A percentile compares a stretch with the other conserved stretches of the same genome.
Conservation (phyloP, 768 basidiomycete species). For the Termitomyces eurrhizus region DNA sequence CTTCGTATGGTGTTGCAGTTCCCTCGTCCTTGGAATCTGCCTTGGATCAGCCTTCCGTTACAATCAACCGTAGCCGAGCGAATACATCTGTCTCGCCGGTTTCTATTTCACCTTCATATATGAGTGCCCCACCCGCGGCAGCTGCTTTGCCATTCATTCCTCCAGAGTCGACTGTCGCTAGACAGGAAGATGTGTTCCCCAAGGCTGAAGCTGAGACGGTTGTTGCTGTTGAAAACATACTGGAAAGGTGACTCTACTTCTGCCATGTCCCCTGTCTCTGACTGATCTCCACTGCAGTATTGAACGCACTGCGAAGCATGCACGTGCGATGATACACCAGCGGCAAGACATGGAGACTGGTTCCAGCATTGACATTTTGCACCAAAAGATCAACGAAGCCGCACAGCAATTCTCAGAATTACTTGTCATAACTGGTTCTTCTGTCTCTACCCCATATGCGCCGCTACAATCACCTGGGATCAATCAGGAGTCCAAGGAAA, state of each 20-base stretch:
- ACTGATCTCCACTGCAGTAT: slow-evolving; percentile 40
- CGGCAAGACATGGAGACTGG: slow-evolving; percentile 44
- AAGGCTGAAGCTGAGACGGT: slow-evolving; percentile 28
- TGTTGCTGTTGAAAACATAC: slow-evolving; percentile 43
- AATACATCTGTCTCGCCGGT: slow-evolving; percentile 30
- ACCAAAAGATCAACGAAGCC: slow-evolving; percentile 48
- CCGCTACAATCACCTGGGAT: slow-evolving; percentile 17
- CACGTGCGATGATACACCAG: slow-evolving; percentile 44
- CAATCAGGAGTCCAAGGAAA: slow-evolving; percentile 13
- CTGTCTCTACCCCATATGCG: slow-evolving; percentile 12
- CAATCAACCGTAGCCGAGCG: slow-evolving; percentile 32
- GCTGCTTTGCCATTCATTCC: slow-evolving; percentile 17
- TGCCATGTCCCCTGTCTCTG: slow-evolving; percentile 2
- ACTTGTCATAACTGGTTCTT: slow-evolving; percentile 26
- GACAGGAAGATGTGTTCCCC: slow-evolving; percentile 21
- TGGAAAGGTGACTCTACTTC: slow-evolving; percentile 46
- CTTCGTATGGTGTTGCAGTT: slow-evolving; percentile 34
- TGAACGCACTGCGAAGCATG: slow-evolving; percentile 56
- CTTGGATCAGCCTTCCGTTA: slow-evolving; percentile 33
- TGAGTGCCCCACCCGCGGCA: slow-evolving; percentile 23
- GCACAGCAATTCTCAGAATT: slow-evolving; percentile 48
- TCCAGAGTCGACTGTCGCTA: slow-evolving; percentile 14
- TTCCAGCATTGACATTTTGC: slow-evolving; percentile 52
- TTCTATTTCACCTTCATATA: slow-evolving; percentile 15
- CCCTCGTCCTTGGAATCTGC: slow-evolving; percentile 44